Conservation (phyloP, 257 asterid genomes). For the Leptodermis oblonga region DNA sequence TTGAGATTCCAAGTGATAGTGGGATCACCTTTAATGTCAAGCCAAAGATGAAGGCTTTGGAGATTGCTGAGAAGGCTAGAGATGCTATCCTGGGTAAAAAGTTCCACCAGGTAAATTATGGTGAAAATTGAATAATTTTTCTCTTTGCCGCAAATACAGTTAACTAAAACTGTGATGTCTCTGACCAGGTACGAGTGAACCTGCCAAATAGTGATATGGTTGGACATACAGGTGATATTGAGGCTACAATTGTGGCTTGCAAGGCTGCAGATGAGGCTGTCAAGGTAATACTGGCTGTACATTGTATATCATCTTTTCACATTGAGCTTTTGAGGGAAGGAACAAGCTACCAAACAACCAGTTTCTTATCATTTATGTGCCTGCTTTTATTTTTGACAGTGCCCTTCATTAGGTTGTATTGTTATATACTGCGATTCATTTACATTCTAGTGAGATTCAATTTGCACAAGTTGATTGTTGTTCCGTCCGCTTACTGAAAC, state of each 20-base stretch:
- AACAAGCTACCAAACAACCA: not conserved
- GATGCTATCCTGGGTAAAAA: conserved; percentile 85
- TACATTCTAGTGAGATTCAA: not conserved
- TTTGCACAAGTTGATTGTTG: not conserved
- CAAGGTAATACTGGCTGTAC: conserved; percentile 51
- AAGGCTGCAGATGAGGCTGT: conserved; percentile 92
- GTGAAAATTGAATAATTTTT: not conserved
- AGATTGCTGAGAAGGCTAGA: conserved; percentile 91
- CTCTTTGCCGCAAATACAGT: not conserved
- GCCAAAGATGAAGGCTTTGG: conserved; percentile 96
- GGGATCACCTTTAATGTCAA: conserved; percentile 87
- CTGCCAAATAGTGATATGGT: conserved; percentile 94
- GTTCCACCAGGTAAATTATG: conserved; percentile 72
- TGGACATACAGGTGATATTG: conserved; percentile 96
- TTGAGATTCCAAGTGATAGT: conserved; percentile 84
- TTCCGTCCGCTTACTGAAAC: too few relatives aligned
- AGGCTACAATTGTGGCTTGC: conserved; percentile 90
- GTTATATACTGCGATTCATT: not conserved
- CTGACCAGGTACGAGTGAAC: conserved; percentile 72
- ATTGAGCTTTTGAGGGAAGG: not conserved
- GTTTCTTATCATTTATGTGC: not conserved
- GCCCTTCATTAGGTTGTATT: not conserved
- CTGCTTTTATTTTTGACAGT: not conserved
- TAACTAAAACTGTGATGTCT: conserved; percentile 5
- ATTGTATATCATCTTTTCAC: not conserved